Percentiles rank a stretch among this genome's conserved stretches.
Conservation (phyloP, 2,329 filamentous ascomycete genomes). For the Karstenula rhodostoma region DNA sequence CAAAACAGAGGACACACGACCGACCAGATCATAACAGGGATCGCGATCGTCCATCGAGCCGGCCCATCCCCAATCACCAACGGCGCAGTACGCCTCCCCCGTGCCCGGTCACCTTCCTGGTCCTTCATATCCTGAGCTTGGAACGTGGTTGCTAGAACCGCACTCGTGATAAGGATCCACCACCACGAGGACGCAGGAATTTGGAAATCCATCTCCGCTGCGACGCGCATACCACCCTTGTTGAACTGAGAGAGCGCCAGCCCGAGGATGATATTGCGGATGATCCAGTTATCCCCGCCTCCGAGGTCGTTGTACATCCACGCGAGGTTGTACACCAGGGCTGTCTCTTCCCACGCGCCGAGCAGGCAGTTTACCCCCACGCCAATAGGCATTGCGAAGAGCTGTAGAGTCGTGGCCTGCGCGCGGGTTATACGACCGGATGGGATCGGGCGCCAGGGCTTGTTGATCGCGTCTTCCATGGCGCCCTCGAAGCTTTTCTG, state of each 20-base stretch:
- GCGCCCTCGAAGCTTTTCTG: constrained; percentile 45
- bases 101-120: constrained; percentile 26
- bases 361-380: constrained; percentile 24
- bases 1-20: not conserved
- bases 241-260: constrained; percentile 25
- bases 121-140: constrained; percentile 25
- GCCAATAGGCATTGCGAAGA: constrained; percentile 11
- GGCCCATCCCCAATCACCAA: constrained; percentile 28
- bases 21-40: not conserved
- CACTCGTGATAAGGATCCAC: not conserved
- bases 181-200: not conserved
- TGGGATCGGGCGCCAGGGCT: constrained; percentile 48
- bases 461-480: constrained; percentile 53
- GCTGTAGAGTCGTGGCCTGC: constrained; percentile 5
- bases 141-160: not conserved
- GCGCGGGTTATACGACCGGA: constrained; percentile 30
- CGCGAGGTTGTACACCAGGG: constrained; percentile 43
- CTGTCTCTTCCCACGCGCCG: constrained; percentile 35
- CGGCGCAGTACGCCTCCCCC: constrained; percentile 26
- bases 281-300: constrained; percentile 23
- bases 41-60: constrained; percentile 6
- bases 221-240: constrained; percentile 16
- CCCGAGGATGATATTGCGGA: constrained; percentile 32
- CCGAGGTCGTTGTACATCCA: constrained; percentile 55
- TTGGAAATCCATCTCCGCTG: constrained; percentile 3